Evolutionary conservation across 768 basidiomycete species (phyloP), one percentile per base, ranked within the genome.

Genomic region (Tremella yokohamensis): DNA sequence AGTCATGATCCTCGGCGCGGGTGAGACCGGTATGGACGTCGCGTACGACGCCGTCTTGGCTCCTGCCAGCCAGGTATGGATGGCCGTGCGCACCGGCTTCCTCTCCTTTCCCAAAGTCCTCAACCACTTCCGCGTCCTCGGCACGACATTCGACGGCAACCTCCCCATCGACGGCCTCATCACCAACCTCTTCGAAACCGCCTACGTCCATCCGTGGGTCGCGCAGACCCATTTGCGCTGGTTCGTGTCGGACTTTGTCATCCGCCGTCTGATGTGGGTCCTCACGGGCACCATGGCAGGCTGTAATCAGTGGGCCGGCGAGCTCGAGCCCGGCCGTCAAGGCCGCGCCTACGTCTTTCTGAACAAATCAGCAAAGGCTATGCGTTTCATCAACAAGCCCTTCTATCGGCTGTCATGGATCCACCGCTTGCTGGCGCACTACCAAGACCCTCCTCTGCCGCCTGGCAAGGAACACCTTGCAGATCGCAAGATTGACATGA

Each of bases 271-370:
- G 0, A 64, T 85, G 25, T 85, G 84, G 84, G 60, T 84, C n/a
- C 63, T 85, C 42, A 84, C 84, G 1, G 84, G 84, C 8, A 64
- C 70, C 15, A 78, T 80, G 63, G 80, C 82, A 11, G 82, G 83
- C 12, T 84, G 83, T 65, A 84, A 84, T 63, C 84, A 85, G 77
- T 85, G 84, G 84, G 83, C 82, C 16, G 84, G 83, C 1, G 83
- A 84, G 65, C 76, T 84, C 1, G 82, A 82, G 16, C 77, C 79
- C 0, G 81, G 81, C 22, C 75, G 83, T 29, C 77, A 84, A 24
- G 84, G 84, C 1, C 74, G 84, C 47, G 84, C 84, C 16, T 85
- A 84, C 70, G 83, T 84, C 24, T 85, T 85, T 69, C 72, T 85
- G 54, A 84, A 84, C 75, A 84, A 84, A 73, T 66, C 64, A 8